phyloP scores from a whole-genome alignment of 75 land plant genomes.

The Picea sitchensis region DNA sequence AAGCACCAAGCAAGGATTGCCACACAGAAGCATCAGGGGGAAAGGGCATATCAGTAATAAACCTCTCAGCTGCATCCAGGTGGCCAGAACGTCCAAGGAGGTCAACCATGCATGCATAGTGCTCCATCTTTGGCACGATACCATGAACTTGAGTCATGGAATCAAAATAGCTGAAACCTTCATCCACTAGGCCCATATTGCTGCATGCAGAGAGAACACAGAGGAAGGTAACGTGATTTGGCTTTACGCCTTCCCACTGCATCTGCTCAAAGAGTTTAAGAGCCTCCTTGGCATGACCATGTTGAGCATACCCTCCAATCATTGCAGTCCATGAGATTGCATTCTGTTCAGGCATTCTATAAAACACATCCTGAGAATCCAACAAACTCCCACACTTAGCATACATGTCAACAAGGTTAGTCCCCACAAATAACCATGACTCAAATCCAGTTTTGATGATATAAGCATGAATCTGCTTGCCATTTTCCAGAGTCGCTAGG shows the following conservation, averaged over 20 bases:
- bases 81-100: slow-evolving; percentile 16
- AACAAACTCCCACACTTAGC: slow-evolving; percentile 19
- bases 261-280: slow-evolving; percentile 8
- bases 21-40: slow-evolving; percentile 10
- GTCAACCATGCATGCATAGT: slow-evolving; percentile 12
- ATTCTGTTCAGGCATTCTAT: slow-evolving; percentile 10
- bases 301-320: slow-evolving; percentile 9
- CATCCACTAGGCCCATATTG: slow-evolving; percentile 11
- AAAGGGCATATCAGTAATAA: slow-evolving; percentile 17
- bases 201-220: slow-evolving; percentile 18
- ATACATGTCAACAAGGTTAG: slow-evolving; percentile 18
- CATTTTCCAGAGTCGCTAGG: slow-evolving; percentile 5
- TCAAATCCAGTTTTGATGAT: neutral
- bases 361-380: slow-evolving; percentile 1
- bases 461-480: slow-evolving; percentile 15
- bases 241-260: slow-evolving; percentile 7
- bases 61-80: slow-evolving; percentile 7
- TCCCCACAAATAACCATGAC: slow-evolving; percentile 3
- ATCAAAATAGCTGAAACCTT: slow-evolving; percentile 2
- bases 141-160: slow-evolving; percentile 9
- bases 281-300: slow-evolving; percentile 10
- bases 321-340: slow-evolving; percentile 18
- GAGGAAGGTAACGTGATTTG: neutral
- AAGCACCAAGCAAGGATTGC: slow-evolving; percentile 26
- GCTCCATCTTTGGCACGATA: slow-evolving; percentile 7